These are phyloP conservation scores for Dendrocalamus latiflorus DNA, from an alignment of 202 grass and related monocot genomes.

Conservation along the genomic window DNA sequence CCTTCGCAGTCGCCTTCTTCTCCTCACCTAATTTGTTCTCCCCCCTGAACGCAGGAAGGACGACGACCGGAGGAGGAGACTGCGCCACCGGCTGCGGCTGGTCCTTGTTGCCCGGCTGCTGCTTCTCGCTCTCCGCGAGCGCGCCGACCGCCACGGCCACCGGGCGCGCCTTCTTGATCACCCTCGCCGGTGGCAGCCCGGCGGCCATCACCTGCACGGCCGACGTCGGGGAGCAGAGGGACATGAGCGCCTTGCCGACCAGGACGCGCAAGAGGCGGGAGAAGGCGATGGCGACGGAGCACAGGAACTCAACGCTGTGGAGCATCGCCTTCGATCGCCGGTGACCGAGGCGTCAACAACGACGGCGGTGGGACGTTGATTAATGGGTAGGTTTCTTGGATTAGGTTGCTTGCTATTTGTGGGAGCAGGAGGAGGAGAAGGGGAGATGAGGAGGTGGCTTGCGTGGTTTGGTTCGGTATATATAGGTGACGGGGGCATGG, in stretches of 20 bases:
- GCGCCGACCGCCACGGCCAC: background rate
- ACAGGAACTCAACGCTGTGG: constrained; percentile 16
- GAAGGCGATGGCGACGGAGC: constrained; percentile 18
- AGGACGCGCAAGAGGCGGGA: constrained; percentile 27
- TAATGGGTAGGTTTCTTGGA: too few species aligned
- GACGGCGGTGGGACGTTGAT: background rate
- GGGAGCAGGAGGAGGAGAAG: background rate
- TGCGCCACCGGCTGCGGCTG: background rate
- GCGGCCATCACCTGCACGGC: background rate
- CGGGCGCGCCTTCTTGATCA: background rate
- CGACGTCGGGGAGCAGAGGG: constrained; percentile 25
- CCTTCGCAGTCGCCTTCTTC: background rate
- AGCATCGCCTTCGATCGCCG: constrained; percentile 11
- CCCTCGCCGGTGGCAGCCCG: background rate
- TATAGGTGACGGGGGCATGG: background rate
- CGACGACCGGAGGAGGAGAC: background rate
- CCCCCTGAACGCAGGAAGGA: background rate
- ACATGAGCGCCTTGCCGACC: background rate
- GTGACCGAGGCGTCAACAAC: too few species aligned
- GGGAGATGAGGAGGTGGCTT: background rate
- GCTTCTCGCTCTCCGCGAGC: background rate
- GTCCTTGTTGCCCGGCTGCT: background rate
- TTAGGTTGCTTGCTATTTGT: constrained; percentile 4
- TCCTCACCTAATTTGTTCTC: background rate
- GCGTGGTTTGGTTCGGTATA: background rate